Conservation (phyloP, 768 basidiomycete species). For the Hygrocybe coccinea region DNA sequence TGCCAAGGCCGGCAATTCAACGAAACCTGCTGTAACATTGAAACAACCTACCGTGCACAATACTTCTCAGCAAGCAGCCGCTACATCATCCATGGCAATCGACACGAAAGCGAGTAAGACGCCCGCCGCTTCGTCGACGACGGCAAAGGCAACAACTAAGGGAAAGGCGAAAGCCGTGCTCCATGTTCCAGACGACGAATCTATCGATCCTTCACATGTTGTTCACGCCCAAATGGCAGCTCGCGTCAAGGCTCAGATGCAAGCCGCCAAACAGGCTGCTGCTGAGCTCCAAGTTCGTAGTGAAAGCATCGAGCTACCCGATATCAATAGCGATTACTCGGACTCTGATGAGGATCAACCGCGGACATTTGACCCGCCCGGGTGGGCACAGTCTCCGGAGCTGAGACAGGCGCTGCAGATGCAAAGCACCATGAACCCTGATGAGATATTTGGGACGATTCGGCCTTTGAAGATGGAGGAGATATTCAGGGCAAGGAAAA, state of each 20-base stretch:
- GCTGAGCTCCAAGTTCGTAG: conserved; percentile 49
- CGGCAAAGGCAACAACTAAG: conserved; percentile 28
- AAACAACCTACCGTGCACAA: conserved; percentile 40
- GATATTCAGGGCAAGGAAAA: conserved; percentile 74
- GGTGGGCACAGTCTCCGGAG: conserved; percentile 91
- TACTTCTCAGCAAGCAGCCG: conserved; percentile 31
- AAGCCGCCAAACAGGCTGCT: conserved; percentile 44
- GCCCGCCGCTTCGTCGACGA: conserved; percentile 5
- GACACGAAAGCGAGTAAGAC: conserved; percentile 35
- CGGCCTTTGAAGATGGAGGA: conserved; percentile 88
- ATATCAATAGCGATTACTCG: conserved; percentile 95
- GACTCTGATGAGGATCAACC: conserved; percentile 91
- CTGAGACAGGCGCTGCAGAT: conserved; percentile 70
- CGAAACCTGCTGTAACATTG: conserved; percentile 35
- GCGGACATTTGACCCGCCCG: conserved; percentile 67
- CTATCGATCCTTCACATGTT: conserved; percentile 56
- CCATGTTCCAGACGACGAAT: conserved; percentile 44
- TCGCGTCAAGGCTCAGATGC: conserved; percentile 60
- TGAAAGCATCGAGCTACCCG: conserved; percentile 87
- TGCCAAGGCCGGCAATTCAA: conserved; percentile 15
- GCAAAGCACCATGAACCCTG: conserved; percentile 85
- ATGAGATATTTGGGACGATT: conserved; percentile 89
- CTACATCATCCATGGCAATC: conserved; percentile 27
- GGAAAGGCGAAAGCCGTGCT: conserved; percentile 46
- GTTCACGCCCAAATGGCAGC: conserved; percentile 69